phyloP scores from a whole-genome alignment of 495 filamentous ascomycete genomes.

The Choiromyces venosus region DNA sequence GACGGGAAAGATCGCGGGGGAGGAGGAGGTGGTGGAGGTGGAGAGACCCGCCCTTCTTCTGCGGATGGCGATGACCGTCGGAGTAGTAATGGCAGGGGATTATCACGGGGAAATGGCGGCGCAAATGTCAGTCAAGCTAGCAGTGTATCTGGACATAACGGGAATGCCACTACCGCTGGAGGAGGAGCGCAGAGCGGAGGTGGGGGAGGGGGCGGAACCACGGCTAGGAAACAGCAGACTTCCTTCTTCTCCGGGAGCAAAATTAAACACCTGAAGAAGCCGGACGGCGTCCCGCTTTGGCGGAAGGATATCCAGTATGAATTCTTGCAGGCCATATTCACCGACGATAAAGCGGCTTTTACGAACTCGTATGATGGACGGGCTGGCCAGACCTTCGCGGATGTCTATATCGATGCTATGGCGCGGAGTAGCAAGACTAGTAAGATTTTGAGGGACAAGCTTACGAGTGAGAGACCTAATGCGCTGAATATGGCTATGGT shows the following conservation, averaged over 20 bases:
- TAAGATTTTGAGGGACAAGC: conserved; percentile 94
- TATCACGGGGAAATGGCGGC: conserved; percentile 26
- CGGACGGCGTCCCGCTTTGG: conserved; percentile 94
- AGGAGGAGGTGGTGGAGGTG: conserved; percentile 14
- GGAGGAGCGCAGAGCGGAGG: conserved; percentile 22
- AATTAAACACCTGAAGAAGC: conserved; percentile 92
- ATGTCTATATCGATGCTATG: conserved; percentile 98
- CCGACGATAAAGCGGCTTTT: conserved; percentile 76
- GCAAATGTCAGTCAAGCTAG: conserved; percentile 35
- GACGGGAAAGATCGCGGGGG: conserved; percentile 31
- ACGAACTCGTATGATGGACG: conserved; percentile 72
- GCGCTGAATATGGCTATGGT: conserved; percentile 99
- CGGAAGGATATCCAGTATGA: conserved; percentile 96
- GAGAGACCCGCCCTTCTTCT: conserved; percentile 32
- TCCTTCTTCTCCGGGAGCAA: conserved; percentile 49
- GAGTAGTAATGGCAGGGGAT: conserved; percentile 32
- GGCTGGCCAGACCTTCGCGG: conserved; percentile 77
- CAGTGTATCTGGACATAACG: conserved; percentile 35
- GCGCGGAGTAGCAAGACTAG: conserved; percentile 97
- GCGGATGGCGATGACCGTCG: conserved; percentile 30
- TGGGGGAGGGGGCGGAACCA: conserved; percentile 24
- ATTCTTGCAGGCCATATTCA: conserved; percentile 85
- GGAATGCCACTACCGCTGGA: conserved; percentile 9
- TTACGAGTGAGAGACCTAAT: conserved; percentile 82
- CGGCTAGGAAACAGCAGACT: conserved; percentile 34